Evolutionary conservation across 495 filamentous ascomycete genomes (phyloP).

Genomic region (Penicillium ochrochloron): DNA sequence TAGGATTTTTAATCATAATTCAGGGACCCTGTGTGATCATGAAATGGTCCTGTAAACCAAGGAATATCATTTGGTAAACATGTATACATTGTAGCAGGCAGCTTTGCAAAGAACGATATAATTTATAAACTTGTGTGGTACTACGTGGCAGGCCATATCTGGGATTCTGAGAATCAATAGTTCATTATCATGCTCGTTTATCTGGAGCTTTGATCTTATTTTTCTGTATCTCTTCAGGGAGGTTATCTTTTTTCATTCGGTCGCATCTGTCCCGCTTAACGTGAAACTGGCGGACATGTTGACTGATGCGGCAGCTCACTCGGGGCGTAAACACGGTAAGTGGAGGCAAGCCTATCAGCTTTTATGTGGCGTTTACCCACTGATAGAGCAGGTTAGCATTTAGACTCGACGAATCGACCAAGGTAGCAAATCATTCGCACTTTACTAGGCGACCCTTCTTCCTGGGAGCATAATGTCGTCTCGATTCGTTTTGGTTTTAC

Average conservation of each 20-base stretch:
- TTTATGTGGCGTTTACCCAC: conserved; percentile 9
- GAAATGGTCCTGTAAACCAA: background rate
- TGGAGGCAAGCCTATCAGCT: conserved; percentile 17
- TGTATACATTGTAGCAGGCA: background rate
- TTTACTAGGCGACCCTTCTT: background rate
- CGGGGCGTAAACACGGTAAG: conserved; percentile 3
- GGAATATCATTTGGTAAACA: background rate
- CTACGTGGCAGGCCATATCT: background rate
- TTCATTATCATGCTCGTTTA: background rate
- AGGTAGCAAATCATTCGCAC: background rate
- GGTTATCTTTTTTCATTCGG: background rate
- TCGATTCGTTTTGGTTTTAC: conserved; percentile 6
- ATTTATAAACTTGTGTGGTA: background rate
- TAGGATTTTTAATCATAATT: background rate
- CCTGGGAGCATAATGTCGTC: background rate
- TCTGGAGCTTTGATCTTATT: too few relatives aligned
- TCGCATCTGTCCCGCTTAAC: background rate
- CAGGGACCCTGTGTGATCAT: background rate
- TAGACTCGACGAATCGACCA: background rate
- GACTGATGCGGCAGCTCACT: conserved; percentile 6
- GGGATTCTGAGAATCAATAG: background rate
- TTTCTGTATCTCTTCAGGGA: background rate
- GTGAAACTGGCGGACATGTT: conserved; percentile 14
- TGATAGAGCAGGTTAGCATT: background rate
- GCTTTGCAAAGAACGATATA: background rate